These are phyloP conservation scores for Yamadazyma jaroonii DNA, from an alignment of 1,139 yeast species.

Conservation along the genomic window DNA sequence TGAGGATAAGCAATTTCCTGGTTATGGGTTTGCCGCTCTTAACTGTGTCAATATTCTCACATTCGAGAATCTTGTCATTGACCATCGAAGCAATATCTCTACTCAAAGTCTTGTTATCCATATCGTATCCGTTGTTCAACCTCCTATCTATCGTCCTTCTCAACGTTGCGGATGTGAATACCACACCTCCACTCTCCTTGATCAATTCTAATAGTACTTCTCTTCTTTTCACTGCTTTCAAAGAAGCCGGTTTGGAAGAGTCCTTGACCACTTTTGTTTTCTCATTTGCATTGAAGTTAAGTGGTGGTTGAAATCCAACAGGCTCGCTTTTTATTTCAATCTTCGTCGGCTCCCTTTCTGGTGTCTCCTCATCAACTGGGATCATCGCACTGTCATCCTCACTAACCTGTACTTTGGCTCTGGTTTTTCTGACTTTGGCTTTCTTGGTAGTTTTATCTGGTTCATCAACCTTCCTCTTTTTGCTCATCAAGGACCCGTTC, in stretches of 20 bases:
- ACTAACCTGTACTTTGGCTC: neutral
- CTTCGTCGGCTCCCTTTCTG: neutral
- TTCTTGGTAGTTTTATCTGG: neutral
- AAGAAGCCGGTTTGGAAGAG: slow-evolving; percentile 10
- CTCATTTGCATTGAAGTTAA: slow-evolving; percentile 1
- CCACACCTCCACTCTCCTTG: slow-evolving; percentile 41
- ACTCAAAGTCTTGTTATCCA: slow-evolving; percentile 48
- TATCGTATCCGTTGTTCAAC: slow-evolving; percentile 33
- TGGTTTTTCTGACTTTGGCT: neutral
- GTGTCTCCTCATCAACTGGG: neutral
- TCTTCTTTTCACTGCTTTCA: slow-evolving; percentile 33
- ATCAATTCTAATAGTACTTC: slow-evolving; percentile 31
- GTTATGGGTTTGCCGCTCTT: slow-evolving; percentile 29
- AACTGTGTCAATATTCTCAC: slow-evolving; percentile 24
- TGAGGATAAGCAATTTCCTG: slow-evolving; percentile 33
- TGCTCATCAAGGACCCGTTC: slow-evolving; percentile 6
- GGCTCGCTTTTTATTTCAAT: neutral
- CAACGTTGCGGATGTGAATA: slow-evolving; percentile 33
- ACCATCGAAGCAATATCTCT: slow-evolving; percentile 39
- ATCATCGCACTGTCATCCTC: neutral
- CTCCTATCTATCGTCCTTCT: slow-evolving; percentile 33
- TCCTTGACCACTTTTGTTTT: neutral
- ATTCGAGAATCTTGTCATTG: slow-evolving; percentile 23
- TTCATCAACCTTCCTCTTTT: slow-evolving; percentile 13
- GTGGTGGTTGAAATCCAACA: slow-evolving; percentile 2